Evolutionary conservation across 306 rosid species (phyloP).

Genomic region (Oemleria cerasiformis): DNA sequence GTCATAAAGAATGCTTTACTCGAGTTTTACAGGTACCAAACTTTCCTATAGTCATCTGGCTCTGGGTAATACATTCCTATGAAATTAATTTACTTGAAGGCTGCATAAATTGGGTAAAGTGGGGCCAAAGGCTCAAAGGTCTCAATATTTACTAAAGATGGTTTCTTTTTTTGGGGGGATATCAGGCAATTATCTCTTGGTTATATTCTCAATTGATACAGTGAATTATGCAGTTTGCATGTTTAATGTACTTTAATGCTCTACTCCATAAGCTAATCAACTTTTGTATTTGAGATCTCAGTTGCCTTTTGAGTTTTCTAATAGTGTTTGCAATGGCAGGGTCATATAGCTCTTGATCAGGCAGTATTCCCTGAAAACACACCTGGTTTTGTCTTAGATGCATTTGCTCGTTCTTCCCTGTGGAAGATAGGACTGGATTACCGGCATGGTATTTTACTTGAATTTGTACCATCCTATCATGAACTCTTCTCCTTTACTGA

Average conservation of each 20-base stretch:
- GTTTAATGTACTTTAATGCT: neutral
- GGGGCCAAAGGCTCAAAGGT: neutral
- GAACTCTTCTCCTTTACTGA: neutral
- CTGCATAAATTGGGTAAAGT: neutral
- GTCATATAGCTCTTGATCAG: constrained; percentile 89
- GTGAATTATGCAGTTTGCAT: neutral
- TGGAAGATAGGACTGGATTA: constrained; percentile 99
- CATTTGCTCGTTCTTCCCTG: constrained; percentile 89
- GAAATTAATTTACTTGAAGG: neutral
- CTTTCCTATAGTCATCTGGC: no score
- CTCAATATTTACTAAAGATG: neutral
- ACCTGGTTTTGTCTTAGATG: constrained; percentile 94
- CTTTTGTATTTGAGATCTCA: constrained; percentile 11
- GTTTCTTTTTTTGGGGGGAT: neutral
- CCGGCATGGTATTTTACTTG: constrained; percentile 65
- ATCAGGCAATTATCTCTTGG: constrained; percentile 3
- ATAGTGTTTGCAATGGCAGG: constrained; percentile 51
- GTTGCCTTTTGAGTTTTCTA: constrained; percentile 24
- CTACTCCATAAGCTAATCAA: constrained; percentile 2
- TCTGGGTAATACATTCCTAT: neutral
- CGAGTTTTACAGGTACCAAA: constrained; percentile 80
- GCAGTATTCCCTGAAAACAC: constrained; percentile 85
- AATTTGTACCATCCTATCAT: neutral
- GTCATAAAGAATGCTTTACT: constrained; percentile 82
- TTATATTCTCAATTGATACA: no score